These are phyloP conservation scores for Hymenoscyphus repandus DNA, from an alignment of 2,329 filamentous ascomycete genomes.

Conservation along the genomic window DNA sequence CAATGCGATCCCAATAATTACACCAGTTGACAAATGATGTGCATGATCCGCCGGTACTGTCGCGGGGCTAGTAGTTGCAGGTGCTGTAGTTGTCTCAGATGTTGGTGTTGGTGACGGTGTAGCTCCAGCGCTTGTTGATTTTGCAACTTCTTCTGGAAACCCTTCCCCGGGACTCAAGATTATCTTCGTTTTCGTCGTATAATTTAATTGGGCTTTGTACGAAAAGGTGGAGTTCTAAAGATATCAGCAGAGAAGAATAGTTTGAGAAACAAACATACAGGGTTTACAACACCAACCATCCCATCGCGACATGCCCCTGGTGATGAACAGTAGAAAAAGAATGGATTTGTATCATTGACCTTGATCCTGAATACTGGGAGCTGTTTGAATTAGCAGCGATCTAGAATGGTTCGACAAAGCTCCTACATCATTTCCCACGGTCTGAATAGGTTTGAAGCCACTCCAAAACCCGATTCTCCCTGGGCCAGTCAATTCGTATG, in stretches of 20 bases:
- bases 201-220: slow-evolving; percentile 42
- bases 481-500: slow-evolving; percentile 48
- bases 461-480: slow-evolving; percentile 50
- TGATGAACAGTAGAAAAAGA: slow-evolving; percentile 67
- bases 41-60: slow-evolving; percentile 1
- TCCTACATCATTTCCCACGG: slow-evolving; percentile 30
- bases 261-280: slow-evolving; percentile 38
- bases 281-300: slow-evolving; percentile 76
- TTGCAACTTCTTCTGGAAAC: slow-evolving; percentile 42
- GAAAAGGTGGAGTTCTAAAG: slow-evolving; percentile 42
- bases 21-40: slow-evolving; percentile 35
- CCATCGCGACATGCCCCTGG: slow-evolving; percentile 60
- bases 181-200: slow-evolving; percentile 43
- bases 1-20: slow-evolving; percentile 56
- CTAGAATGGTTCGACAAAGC: background rate
- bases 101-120: slow-evolving; percentile 2
- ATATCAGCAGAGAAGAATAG: background rate
- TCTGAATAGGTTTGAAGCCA: slow-evolving; percentile 41
- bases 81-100: background rate
- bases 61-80: background rate
- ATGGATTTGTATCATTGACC: slow-evolving; percentile 58
- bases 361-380: slow-evolving; percentile 37
- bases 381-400: slow-evolving; percentile 8
- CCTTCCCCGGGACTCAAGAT: slow-evolving; percentile 52
- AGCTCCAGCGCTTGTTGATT: background rate